Evolutionary conservation across 2,329 filamentous ascomycete species (phyloP).

Genomic region (Geosmithia putterillii): DNA sequence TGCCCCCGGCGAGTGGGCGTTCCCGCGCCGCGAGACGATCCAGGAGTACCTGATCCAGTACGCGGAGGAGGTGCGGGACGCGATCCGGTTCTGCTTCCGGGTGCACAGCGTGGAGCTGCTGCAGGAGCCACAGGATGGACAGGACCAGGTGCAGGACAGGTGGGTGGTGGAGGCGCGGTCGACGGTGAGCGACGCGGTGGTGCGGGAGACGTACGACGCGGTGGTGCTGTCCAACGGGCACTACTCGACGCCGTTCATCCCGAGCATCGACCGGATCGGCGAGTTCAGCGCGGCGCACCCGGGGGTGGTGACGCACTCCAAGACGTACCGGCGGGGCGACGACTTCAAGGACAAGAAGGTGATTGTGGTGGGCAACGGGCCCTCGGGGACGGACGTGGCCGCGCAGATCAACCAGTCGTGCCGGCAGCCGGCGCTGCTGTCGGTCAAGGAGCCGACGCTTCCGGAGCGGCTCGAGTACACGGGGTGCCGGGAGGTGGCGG

Average conservation of each 20-base stretch:
- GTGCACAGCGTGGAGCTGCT: slow-evolving; percentile 45
- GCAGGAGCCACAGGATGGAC: slow-evolving; percentile 6
- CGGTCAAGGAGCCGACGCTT: slow-evolving; percentile 38
- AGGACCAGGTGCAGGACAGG: slow-evolving; percentile 16
- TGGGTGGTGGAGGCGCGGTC: slow-evolving; percentile 52
- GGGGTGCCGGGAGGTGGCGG: slow-evolving; percentile 37
- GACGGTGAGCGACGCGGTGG: slow-evolving; percentile 26
- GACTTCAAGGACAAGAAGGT: slow-evolving; percentile 59
- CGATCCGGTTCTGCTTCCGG: slow-evolving; percentile 59
- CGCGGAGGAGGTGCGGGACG: slow-evolving; percentile 50
- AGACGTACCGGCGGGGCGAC: slow-evolving; percentile 60
- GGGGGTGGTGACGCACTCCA: slow-evolving; percentile 58
- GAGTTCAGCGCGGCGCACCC: slow-evolving; percentile 49
- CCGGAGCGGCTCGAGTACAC: slow-evolving; percentile 30
- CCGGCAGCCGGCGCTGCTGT: slow-evolving; percentile 50
- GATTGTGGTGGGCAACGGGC: slow-evolving; percentile 71
- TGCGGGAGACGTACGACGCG: slow-evolving; percentile 52
- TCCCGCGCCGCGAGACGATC: slow-evolving; percentile 61
- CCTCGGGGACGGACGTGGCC: slow-evolving; percentile 76
- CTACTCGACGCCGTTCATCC: slow-evolving; percentile 57
- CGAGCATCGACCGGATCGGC: slow-evolving; percentile 45
- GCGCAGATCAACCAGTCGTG: slow-evolving; percentile 57
- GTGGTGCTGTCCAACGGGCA: slow-evolving; percentile 67
- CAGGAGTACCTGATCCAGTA: slow-evolving; percentile 64
- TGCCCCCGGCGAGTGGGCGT: slow-evolving; percentile 51